These are phyloP conservation scores for Scedosporium dehoogii DNA, from an alignment of 2,329 filamentous ascomycete genomes.

Conservation along the genomic window DNA sequence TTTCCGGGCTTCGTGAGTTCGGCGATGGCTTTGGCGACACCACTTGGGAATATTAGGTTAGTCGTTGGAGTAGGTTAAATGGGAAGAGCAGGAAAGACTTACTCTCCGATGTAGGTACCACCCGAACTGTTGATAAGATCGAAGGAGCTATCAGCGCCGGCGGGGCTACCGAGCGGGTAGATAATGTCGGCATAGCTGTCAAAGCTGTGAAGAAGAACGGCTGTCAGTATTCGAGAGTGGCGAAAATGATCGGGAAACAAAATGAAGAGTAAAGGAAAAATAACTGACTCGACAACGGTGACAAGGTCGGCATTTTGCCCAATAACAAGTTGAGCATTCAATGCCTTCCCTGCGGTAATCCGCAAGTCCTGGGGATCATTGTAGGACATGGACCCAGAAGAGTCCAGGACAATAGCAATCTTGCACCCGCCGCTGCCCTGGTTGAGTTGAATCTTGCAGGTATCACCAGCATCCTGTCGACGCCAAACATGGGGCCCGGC, in stretches of 20 bases:
- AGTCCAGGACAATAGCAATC: constrained; percentile 13
- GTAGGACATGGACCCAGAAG: constrained; percentile 12
- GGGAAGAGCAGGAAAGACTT: not conserved
- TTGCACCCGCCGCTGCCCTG: constrained; percentile 10
- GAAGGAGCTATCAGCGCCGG: constrained; percentile 8
- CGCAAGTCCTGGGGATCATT: constrained; percentile 12
- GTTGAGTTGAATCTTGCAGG: constrained; percentile 10
- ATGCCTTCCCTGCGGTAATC: constrained; percentile 10
- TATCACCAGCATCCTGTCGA: constrained; percentile 1
- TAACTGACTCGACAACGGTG: constrained; percentile 13
- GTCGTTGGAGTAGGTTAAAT: not conserved
- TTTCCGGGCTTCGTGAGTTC: constrained; percentile 8
- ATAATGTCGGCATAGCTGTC: constrained; percentile 10
- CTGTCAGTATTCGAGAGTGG: not conserved
- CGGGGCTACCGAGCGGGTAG: constrained; percentile 12
- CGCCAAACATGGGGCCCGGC: not conserved
- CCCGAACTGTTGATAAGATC: constrained; percentile 12
- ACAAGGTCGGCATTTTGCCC: constrained; percentile 11
- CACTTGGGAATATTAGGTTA: not conserved
- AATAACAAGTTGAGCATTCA: constrained; percentile 11
- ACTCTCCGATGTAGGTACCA: constrained; percentile 11
- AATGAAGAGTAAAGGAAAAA: not conserved
- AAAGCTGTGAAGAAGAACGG: constrained; percentile 8
- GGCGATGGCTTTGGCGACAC: constrained; percentile 11
- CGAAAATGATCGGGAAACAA: not conserved